These are phyloP conservation scores for Tephrocybe rancida DNA, from an alignment of 768 basidiomycete species.

Conservation along the genomic window DNA sequence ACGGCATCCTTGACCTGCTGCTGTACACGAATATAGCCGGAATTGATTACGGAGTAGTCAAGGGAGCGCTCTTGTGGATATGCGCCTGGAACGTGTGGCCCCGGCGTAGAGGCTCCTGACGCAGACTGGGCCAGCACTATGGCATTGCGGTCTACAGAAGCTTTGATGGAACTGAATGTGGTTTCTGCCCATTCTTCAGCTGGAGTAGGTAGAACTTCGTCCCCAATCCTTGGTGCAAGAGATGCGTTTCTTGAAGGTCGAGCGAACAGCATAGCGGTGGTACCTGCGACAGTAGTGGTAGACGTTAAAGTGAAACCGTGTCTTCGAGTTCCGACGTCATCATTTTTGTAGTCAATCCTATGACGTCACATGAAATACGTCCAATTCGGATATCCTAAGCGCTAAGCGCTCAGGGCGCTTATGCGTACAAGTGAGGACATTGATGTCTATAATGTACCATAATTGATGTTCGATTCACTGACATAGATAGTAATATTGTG, in stretches of 20 bases:
- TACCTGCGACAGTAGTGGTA: too few relatives aligned
- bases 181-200: conserved; percentile 17
- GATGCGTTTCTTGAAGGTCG: not conserved
- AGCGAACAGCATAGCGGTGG: not conserved
- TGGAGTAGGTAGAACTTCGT: conserved; percentile 15
- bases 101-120: conserved; percentile 11
- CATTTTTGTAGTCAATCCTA: too few relatives aligned
- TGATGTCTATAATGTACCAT: too few relatives aligned
- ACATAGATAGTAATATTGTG: too few relatives aligned
- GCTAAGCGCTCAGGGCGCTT: too few relatives aligned
- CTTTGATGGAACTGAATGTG: conserved; percentile 8
- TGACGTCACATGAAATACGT: too few relatives aligned
- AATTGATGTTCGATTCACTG: too few relatives aligned
- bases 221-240: conserved; percentile 7
- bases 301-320: not conserved
- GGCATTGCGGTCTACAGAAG: conserved; percentile 5
- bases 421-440: too few relatives aligned
- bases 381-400: too few relatives aligned
- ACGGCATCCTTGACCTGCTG: conserved; percentile 23
- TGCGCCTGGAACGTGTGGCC: conserved; percentile 18
- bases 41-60: conserved; percentile 10
- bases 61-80: conserved; percentile 11
- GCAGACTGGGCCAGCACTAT: not conserved
- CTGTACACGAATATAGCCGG: conserved; percentile 23
- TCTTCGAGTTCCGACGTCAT: conserved; percentile 5